Base-by-base conservation (phyloP, 805 yeast genomes). In the Saccharomycopsis babjevae region DNA sequence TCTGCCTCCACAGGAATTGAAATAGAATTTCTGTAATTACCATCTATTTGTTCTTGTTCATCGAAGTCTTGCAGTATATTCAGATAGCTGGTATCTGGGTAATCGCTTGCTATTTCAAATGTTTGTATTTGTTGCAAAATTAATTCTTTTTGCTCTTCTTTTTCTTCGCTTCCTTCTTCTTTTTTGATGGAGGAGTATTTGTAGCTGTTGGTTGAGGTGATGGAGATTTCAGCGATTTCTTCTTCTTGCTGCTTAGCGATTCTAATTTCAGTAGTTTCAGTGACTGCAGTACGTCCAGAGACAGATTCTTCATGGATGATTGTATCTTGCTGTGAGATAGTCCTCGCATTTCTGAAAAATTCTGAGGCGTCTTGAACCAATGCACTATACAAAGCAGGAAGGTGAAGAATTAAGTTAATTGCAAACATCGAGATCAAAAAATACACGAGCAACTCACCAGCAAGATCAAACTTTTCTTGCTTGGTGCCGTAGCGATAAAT, bases 281-380 rank as follows among this genome's bases (percentile, higher is more conserved):
- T 1, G 25, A 46, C 28, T 46, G 32, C n/a, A 25, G 32, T 46
- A 34, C 10, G 10, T 34, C 10, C 38, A 15, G 32, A 22, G 8
- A 10, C 32, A 28, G 30, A 22, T 46, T 46, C 52, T 46, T 46
- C 32, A 20, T 5, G n/a, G 52, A 46, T 22, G 52, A 5, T 22
- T 46, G 52, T 46, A 46, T 13, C 32, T 46, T 46, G 52, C 52
- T 46, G 32, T 46, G 52, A 46, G 52, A 46, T 46, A 46, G 52
- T 46, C 52, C 52, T 46, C 52, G 52, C 52, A 46, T 46, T 46
- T 46, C 52, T 46, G 7, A 22, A 46, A 46, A 46, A 46, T 22
- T 46, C 32, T 2, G n/a, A 11, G 28, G 52, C 52, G 8, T 46
- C 52, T 22, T 46, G 52, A 46, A 22, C 52, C 15, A 46, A 22